Conservation (phyloP, 768 basidiomycete genomes). For the Hirschioporus abietinus region DNA sequence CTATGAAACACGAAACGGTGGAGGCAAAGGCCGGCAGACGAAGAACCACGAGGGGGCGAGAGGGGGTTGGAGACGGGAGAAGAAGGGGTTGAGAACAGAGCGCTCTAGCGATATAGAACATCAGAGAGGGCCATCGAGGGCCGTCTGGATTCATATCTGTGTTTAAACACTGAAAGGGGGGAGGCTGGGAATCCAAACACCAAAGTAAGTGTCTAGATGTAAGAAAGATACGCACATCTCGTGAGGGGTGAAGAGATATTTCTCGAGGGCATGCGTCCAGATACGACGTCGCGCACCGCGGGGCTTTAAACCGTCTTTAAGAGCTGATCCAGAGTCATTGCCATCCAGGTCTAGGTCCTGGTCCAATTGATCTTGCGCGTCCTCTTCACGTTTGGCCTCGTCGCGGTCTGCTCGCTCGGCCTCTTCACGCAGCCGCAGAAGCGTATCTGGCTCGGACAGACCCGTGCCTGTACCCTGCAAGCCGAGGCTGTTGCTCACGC, state of each 20-base stretch:
- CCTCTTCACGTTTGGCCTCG: not conserved
- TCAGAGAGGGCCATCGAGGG: no score
- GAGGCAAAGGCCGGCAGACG: not conserved
- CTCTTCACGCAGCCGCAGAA: not conserved
- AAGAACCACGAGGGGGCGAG: no score
- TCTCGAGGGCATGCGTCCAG: slow-evolving; percentile 76
- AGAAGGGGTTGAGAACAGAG: no score
- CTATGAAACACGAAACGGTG: not conserved
- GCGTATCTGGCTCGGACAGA: not conserved
- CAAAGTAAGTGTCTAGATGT: not conserved
- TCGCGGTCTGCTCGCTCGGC: not conserved
- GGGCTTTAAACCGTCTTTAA: slow-evolving; percentile 48
- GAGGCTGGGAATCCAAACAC: slow-evolving; percentile 58
- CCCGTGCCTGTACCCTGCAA: not conserved
- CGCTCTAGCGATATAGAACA: no score
- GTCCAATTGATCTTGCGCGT: no score
- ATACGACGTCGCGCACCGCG: slow-evolving; percentile 41
- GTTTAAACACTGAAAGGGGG: slow-evolving; percentile 26
- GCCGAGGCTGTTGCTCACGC: not conserved
- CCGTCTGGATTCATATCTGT: not conserved
- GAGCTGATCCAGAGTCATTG: not conserved
- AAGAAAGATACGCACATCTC: slow-evolving; percentile 47
- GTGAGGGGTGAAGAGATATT: slow-evolving; percentile 57
- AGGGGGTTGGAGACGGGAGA: no score
- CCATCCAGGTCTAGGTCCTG: not conserved